A percentile compares a stretch with the other conserved stretches of the same genome.
phyloP scores from a whole-genome alignment of 2,329 filamentous ascomycete genomes.

The Epicoccum nigrum region DNA sequence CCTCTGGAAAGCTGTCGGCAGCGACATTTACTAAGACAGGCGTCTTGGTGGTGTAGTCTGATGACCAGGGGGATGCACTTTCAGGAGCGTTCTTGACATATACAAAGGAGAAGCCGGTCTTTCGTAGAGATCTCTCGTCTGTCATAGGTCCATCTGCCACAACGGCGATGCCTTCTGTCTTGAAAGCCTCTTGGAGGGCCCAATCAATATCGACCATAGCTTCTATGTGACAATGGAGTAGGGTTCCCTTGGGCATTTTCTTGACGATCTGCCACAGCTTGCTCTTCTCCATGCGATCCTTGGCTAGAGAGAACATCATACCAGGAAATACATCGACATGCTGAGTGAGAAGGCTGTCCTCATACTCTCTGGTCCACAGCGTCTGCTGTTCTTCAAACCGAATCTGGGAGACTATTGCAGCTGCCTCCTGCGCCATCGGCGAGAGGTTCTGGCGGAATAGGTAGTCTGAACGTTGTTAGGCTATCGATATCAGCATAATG shows the following conservation, averaged over 20 bases:
- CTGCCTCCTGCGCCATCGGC: slow-evolving; percentile 77
- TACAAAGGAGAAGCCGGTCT: slow-evolving; percentile 65
- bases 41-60: slow-evolving; percentile 64
- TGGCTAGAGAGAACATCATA: slow-evolving; percentile 91
- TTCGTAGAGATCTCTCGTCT: slow-evolving; percentile 59
- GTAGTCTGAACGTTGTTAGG: slow-evolving; percentile 60
- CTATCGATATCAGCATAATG: background rate
- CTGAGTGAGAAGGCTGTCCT: slow-evolving; percentile 70
- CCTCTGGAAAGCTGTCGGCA: slow-evolving; percentile 75
- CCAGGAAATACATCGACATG: slow-evolving; percentile 76
- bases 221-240: slow-evolving; percentile 87
- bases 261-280: slow-evolving; percentile 84
- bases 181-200: slow-evolving; percentile 73
- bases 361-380: slow-evolving; percentile 76
- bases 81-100: slow-evolving; percentile 50
- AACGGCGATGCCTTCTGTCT: slow-evolving; percentile 76
- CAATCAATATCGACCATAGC: slow-evolving; percentile 90
- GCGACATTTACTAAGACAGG: slow-evolving; percentile 66
- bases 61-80: slow-evolving; percentile 67
- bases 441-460: slow-evolving; percentile 77
- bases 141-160: slow-evolving; percentile 63
- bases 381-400: slow-evolving; percentile 75
- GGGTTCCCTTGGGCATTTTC: slow-evolving; percentile 84
- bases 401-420: slow-evolving; percentile 79
- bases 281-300: slow-evolving; percentile 83